A percentile compares a stretch with the other conserved stretches of the same genome.
These are phyloP conservation scores for Acaromyces ingoldii DNA, from an alignment of 1,284 basidiomycete genomes.

Conservation along the genomic window DNA sequence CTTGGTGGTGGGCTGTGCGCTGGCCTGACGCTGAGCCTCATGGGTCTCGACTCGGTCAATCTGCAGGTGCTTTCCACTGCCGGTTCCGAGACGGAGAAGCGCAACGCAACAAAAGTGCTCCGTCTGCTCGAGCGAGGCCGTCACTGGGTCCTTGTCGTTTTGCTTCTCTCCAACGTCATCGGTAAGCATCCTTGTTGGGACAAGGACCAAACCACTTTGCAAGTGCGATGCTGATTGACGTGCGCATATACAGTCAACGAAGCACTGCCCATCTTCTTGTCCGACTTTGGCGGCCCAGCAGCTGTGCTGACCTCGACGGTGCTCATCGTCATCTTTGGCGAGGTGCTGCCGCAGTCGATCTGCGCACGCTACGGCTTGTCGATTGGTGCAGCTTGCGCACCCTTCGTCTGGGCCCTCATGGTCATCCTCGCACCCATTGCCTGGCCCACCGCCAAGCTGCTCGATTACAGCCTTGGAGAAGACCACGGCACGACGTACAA, in stretches of 20 bases:
- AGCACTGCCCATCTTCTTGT: constrained; percentile 53
- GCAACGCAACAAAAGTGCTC: constrained; percentile 54
- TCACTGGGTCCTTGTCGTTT: constrained; percentile 85
- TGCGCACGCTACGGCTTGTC: constrained; percentile 88
- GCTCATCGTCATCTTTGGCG: constrained; percentile 55
- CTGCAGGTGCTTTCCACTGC: constrained; percentile 76
- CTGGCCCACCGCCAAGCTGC: constrained; percentile 52
- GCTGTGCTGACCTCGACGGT: constrained; percentile 48
- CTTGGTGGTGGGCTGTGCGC: constrained; percentile 55
- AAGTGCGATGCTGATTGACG: neutral
- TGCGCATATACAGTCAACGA: constrained; percentile 53
- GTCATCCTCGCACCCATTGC: constrained; percentile 54
- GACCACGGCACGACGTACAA: constrained; percentile 54
- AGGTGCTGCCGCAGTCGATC: constrained; percentile 54
- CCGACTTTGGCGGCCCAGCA: constrained; percentile 40
- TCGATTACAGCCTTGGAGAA: constrained; percentile 55
- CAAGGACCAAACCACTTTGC: neutral
- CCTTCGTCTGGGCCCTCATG: constrained; percentile 57
- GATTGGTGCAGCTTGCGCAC: constrained; percentile 83
- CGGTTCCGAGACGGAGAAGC: constrained; percentile 62
- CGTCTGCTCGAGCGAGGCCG: constrained; percentile 72
- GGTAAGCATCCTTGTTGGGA: constrained; percentile 3
- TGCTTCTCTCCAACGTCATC: constrained; percentile 78
- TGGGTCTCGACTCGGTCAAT: constrained; percentile 91
- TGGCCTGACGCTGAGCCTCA: constrained; percentile 73